Percentiles rank a stretch among this genome's conserved stretches.
These are phyloP conservation scores for Plasmodium falciparum DNA, from an alignment of 169 alveolate genomes.

Conservation along the genomic window DNA sequence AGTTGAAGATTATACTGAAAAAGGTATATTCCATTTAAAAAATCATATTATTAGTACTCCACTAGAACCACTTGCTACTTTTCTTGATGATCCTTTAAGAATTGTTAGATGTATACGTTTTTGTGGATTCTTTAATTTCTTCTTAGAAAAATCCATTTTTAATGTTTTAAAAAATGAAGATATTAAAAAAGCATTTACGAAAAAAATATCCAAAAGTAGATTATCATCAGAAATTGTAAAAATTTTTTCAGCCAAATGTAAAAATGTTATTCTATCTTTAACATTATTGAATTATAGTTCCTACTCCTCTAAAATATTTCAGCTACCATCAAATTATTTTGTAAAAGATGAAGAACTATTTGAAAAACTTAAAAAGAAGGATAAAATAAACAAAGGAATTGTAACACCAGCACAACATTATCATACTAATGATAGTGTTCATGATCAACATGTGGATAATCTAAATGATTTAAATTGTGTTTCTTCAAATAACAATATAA, in stretches of 20 bases:
- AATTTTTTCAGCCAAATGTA: slow-evolving; percentile 55
- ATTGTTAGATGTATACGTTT: slow-evolving; percentile 97
- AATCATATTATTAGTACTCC: slow-evolving; percentile 95
- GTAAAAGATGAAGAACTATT: slow-evolving; percentile 28
- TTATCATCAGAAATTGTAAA: slow-evolving; percentile 52
- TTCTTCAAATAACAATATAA: not conserved
- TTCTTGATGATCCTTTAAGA: slow-evolving; percentile 98
- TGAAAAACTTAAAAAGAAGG: slow-evolving; percentile 22
- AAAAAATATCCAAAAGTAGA: slow-evolving; percentile 76
- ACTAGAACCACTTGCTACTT: slow-evolving; percentile 93
- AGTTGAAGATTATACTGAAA: slow-evolving; percentile 97
- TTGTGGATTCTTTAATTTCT: slow-evolving; percentile 91
- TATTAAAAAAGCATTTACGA: slow-evolving; percentile 40
- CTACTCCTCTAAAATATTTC: slow-evolving; percentile 48
- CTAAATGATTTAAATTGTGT: not conserved
- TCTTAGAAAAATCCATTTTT: slow-evolving; percentile 86
- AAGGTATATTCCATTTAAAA: slow-evolving; percentile 93
- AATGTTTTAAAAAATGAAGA: slow-evolving; percentile 76
- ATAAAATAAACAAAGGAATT: slow-evolving; percentile 9
- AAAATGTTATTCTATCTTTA: slow-evolving; percentile 38
- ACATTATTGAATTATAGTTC: slow-evolving; percentile 63
- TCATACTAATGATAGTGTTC: not conserved
- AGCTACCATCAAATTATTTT: slow-evolving; percentile 24
- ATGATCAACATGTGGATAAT: not conserved
- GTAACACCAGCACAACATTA: not conserved